Conservation (phyloP, 768 basidiomycete genomes). For the Tricholoma hemisulphureum region DNA sequence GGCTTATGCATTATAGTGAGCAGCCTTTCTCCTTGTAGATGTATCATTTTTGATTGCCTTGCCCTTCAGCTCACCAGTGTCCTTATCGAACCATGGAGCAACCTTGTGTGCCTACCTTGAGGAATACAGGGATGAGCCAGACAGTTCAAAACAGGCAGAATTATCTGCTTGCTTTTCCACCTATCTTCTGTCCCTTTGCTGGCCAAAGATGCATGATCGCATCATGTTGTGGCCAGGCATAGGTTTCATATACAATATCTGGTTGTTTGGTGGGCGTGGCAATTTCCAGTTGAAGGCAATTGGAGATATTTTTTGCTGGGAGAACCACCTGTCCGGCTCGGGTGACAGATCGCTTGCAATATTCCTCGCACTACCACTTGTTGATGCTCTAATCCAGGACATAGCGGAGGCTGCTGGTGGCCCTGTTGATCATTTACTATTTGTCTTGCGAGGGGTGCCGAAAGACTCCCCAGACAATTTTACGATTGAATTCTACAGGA, state of each 20-base stretch:
- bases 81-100: neutral
- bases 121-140: neutral
- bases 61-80: neutral
- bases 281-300: too few species aligned
- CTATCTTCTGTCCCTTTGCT: too few species aligned
- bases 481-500: neutral
- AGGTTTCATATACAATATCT: neutral
- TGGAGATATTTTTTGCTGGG: too few species aligned
- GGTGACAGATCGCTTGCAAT: neutral
- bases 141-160: neutral
- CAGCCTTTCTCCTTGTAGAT: neutral
- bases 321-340: neutral
- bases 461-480: neutral
- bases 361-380: neutral
- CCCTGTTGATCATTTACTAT: neutral
- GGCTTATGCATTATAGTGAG: neutral
- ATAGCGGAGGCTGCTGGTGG: neutral
- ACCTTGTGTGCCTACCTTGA: neutral
- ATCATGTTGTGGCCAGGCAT: neutral
- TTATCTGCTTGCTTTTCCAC: neutral
- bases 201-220: neutral
- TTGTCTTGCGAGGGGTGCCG: neutral
- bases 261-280: too few species aligned
- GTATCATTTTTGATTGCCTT: neutral
- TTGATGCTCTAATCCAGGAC: neutral